Evolutionary conservation across 495 filamentous ascomycete species (phyloP), one percentile per base, ranked within the genome.

Genomic region (Hypoxylon crocopeplum): DNA sequence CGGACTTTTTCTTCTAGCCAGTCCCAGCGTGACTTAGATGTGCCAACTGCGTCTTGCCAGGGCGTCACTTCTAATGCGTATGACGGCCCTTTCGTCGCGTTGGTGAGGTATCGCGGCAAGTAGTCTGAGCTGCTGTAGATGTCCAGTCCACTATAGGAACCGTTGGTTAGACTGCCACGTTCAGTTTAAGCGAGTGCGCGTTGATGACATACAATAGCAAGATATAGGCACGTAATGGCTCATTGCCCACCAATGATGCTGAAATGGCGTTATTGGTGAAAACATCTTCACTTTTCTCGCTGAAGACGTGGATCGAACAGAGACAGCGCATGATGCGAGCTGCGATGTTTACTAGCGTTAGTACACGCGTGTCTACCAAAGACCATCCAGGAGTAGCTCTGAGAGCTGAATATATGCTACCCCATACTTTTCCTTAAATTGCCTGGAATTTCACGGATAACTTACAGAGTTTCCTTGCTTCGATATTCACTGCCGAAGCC

Each of bases 261-360:
- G 71, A 74, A 10, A 75, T 69, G 10, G 40, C 40, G 50, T 76
- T 75, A 47, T 76, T 76, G 11, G 72, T 62, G 33, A 72, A 76
- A 1, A 29, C 8, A 37, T 71, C 63, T 7, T 64, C 41, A 1
- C 25, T 48, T 0, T 55, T n/a, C n/a, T n/a, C n/a, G n/a, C n/a
- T n/a, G n/a, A n/a, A n/a, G n/a, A 76, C 45, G 32, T 74, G 71
- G 32, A 48, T 71, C 8, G 74, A 72, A 45, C 71, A 74, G 7
- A 76, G 60, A 32, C 51, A 64, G 4, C 74, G 69, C 38, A 76
- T 48, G 7, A 75, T 37, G n/a, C 68, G 62, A 20, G 65, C 69
- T 68, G 25, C 20, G n/a, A 36, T 33, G 27, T 13, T 32, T 33
- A n/a, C 44, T 19, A 47, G n/a, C 3, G 27, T 38, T n/a, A n/a